Evolutionary conservation across 2,329 filamentous ascomycete genomes (phyloP), one percentile per base, ranked within the genome.

Genomic region (Colletotrichum aenigma): DNA sequence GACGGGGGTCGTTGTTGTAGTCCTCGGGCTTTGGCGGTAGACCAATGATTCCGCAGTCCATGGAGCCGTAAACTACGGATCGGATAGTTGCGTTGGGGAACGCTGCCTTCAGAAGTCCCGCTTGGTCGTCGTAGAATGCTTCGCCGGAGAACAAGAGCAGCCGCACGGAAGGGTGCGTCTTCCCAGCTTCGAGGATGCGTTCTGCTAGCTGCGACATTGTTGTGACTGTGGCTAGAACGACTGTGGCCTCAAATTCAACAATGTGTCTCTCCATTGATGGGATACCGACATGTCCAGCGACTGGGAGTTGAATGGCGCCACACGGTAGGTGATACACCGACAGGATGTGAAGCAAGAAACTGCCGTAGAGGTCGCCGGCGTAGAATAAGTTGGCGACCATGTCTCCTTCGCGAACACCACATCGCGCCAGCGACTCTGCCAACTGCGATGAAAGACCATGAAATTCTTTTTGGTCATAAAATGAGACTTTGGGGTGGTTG

Each of bases 131-230:
- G 48, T 75, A 75, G 7, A 73, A 69, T 1, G 73, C 70, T 30
- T 75, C 73, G 10, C 73, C 73, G n/a, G 73, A 75, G 56, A 75
- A 75, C 13, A 75, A 70, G 6, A 75, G 70, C 26, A 75, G 28
- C 4, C 73, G 70, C 18, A 75, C 73, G 5, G 34, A 67, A 1
- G 73, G 70, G 34, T 73, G 43, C 1, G 56, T 73, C 21, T 58
- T 68, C 0, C 70, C 73, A 6, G 32, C 43, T 8, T 9, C 15
- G 18, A 75, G 70, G 18, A 60, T 52, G 34, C 73, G 56, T 2
- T 75, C 73, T 16, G 73, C 48, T 5, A 75, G 34, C 26, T 75
- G 73, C 13, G 58, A 68, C 70, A 75, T 69, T 9, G 70, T 75
- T 4, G 73, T 75, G 28, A 73, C 73, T 4, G 73, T 75, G 7